Evolutionary conservation across 2,329 filamentous ascomycete genomes (phyloP).

Genomic region (Penicillium freii): DNA sequence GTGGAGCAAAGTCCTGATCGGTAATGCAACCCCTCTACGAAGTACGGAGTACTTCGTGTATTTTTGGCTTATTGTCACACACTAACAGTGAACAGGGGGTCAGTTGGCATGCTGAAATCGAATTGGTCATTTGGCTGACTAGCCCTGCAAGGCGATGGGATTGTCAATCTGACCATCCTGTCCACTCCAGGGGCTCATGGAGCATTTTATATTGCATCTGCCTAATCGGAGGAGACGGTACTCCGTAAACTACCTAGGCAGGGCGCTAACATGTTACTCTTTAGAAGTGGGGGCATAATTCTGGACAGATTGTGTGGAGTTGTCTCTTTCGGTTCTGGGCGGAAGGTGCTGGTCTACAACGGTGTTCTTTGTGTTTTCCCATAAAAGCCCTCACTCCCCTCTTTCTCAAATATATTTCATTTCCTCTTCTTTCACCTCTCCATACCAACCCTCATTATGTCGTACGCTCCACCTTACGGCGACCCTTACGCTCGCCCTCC

Average conservation of each 20-base stretch:
- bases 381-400: conserved; percentile 12
- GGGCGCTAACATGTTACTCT: conserved; percentile 14
- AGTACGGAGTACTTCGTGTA: background rate
- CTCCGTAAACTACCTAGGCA: background rate
- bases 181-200: conserved; percentile 1
- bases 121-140: background rate
- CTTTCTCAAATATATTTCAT: background rate
- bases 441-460: conserved; percentile 14
- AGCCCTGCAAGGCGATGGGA: conserved; percentile 6
- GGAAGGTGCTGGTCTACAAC: conserved; percentile 12
- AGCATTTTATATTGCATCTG: conserved; percentile 14
- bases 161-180: conserved; percentile 5
- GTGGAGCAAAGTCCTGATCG: conserved; percentile 2
- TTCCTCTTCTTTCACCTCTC: background rate
- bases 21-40: background rate
- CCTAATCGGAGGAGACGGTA: conserved; percentile 8
- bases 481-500: conserved; percentile 26
- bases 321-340: conserved; percentile 13
- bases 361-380: conserved; percentile 3
- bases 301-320: background rate
- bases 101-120: conserved; percentile 1
- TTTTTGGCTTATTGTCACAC: background rate
- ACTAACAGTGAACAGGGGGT: background rate
- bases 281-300: conserved; percentile 8
- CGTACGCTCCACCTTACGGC: conserved; percentile 20